phyloP scores from a whole-genome alignment of 2,329 filamentous ascomycete species.

The Trichothecium roseum region DNA sequence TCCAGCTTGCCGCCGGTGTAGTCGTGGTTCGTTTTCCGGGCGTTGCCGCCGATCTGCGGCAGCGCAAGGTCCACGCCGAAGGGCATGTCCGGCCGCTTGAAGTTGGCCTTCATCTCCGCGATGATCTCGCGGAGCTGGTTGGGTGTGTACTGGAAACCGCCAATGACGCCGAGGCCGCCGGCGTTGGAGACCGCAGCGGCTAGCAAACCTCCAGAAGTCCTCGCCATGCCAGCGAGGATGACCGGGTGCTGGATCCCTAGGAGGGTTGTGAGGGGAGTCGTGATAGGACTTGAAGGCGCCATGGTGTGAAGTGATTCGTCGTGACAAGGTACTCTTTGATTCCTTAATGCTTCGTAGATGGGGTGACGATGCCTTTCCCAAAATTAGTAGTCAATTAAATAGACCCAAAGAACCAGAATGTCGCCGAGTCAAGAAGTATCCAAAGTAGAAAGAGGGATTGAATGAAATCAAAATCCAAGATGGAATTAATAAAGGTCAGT shows the following conservation, averaged over 20 bases:
- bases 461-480: no score
- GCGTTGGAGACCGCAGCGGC: conserved; percentile 84
- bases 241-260: conserved; percentile 82
- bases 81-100: conserved; percentile 56
- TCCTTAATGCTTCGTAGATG: no score
- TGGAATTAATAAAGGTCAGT: no score
- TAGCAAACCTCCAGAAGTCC: conserved; percentile 66
- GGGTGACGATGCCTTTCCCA: no score
- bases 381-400: no score
- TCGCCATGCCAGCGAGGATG: conserved; percentile 88
- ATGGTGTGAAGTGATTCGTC: conserved; percentile 22
- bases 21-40: conserved; percentile 88
- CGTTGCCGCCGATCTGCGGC: conserved; percentile 74
- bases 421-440: no score
- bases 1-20: conserved; percentile 86
- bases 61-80: conserved; percentile 90
- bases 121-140: conserved; percentile 69
- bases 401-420: no score
- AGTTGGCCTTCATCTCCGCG: conserved; percentile 70
- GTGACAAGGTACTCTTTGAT: no score
- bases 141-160: conserved; percentile 63
- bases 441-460: no score
- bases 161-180: conserved; percentile 70
- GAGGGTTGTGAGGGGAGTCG: conserved; percentile 68
- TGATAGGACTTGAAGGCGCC: conserved; percentile 44